These are phyloP conservation scores for Starmerella asiatica DNA, from an alignment of 805 yeast genomes.

Conservation along the genomic window DNA sequence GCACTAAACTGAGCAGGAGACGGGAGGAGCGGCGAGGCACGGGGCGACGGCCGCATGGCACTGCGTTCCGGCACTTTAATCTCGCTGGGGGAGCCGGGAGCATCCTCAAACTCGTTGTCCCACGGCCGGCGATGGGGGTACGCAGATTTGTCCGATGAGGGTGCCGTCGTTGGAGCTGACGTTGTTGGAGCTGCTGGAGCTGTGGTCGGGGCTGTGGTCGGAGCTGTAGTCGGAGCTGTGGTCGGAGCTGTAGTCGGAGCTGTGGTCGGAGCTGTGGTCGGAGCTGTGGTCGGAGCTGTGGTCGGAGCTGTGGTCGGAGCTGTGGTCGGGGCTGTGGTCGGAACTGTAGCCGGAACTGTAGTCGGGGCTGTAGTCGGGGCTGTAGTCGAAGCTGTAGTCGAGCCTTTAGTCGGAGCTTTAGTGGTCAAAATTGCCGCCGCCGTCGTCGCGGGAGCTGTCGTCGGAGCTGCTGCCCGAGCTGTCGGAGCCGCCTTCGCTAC, in stretches of 20 bases:
- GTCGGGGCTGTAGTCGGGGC: constrained; percentile 1
- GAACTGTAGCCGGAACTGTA: constrained; percentile 2
- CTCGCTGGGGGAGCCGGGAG: constrained; percentile 1
- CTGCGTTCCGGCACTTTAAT: constrained; percentile 8
- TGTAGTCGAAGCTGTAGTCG: constrained; percentile 1
- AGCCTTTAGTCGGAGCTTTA: background rate
- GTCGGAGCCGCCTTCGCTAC: too few relatives aligned
- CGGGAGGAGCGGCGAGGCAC: background rate
- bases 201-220: constrained; percentile 3
- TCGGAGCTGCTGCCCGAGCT: too few relatives aligned
- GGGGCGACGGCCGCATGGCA: constrained; percentile 2
- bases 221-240: too few relatives aligned
- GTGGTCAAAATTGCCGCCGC: too few relatives aligned
- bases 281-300: background rate
- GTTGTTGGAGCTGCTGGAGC: too few relatives aligned
- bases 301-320: constrained; percentile 1
- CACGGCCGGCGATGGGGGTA: constrained; percentile 9
- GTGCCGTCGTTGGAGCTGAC: too few relatives aligned
- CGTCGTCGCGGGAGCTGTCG: too few relatives aligned
- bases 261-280: background rate
- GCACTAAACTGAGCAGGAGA: background rate
- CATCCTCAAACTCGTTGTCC: constrained; percentile 10
- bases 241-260: too few relatives aligned
- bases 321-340: background rate
- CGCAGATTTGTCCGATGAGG: too few relatives aligned